Evolutionary conservation across 805 yeast species (phyloP), one percentile per base, ranked within the genome.

Genomic region (Millerozyma miso): DNA sequence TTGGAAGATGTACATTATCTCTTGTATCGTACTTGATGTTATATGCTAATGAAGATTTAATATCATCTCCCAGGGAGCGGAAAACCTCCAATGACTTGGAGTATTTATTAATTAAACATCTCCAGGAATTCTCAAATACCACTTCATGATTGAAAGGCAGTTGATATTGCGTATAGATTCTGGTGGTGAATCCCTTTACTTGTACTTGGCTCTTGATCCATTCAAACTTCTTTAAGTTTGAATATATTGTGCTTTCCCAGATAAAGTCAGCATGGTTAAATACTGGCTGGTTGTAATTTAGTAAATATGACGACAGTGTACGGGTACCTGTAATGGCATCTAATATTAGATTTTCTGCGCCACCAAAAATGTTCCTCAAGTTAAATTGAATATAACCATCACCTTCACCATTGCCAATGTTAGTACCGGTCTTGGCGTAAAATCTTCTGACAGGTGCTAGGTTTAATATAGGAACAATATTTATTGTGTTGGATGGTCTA

Each of bases 401-500:
- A 23, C 97, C 99, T 67, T 93, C 98, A 26, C 96, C 96, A 58
- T 93, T 91, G 1, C 98, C 98, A 5, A 93, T 79, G 61, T 89
- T 90, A 1, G 98, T 93, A 3, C 99, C 99, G 1, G 97, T 87
- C 53, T 85, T 86, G 41, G 95, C 90, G 46, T 77, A 74, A 53
- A 89, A 85, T 50, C 77, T 75, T 52, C 88, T 88, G 3, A 76
- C 76, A 0, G 91, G 90, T 4, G 60, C 33, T 3, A 65, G 43
- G 40, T 65, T 65, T 52, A 69, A 65, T 2, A 65, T 58, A 2
- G 75, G 74, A 2, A 64, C 62, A 17, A 72, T 43, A 35, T 53
- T 55, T 50, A 46, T 29, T 45, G 39, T 47, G 47, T 39, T 43
- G 49, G 31, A 61, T 39, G 31, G 62, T 60, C 13, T 62, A 50